A percentile compares a stretch with the other conserved stretches of the same genome.
phyloP scores from a whole-genome alignment of 169 alveolate genomes.

The Theileria equi region DNA sequence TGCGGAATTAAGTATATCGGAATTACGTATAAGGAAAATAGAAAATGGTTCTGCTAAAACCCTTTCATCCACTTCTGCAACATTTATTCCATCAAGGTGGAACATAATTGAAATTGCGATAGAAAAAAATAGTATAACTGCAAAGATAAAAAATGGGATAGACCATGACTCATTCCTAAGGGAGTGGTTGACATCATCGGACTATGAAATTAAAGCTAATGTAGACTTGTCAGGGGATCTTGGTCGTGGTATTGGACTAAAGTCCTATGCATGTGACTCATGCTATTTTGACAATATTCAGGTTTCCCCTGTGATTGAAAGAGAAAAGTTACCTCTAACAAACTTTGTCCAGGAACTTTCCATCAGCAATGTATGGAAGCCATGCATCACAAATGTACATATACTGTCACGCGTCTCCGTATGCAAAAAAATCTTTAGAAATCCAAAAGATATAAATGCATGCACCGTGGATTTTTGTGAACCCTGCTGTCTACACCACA shows the following conservation, averaged over 20 bases:
- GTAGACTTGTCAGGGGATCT: not conserved
- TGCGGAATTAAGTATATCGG: constrained; percentile 54
- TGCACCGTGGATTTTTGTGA: constrained; percentile 68
- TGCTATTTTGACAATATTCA: constrained; percentile 53
- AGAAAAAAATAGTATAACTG: constrained; percentile 23
- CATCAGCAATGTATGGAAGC: constrained; percentile 64
- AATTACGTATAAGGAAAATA: constrained; percentile 54
- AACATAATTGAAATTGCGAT: constrained; percentile 64
- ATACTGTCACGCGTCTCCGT: constrained; percentile 60
- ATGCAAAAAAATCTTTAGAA: constrained; percentile 65
- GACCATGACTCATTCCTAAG: constrained; percentile 42
- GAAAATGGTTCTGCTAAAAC: constrained; percentile 47
- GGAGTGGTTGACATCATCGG: constrained; percentile 23
- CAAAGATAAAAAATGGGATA: constrained; percentile 62
- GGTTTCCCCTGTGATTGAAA: constrained; percentile 12
- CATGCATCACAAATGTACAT: constrained; percentile 68
- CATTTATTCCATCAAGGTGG: constrained; percentile 46
- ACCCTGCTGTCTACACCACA: constrained; percentile 73
- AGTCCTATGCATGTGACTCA: constrained; percentile 52
- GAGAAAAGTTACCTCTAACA: constrained; percentile 16
- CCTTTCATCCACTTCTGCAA: constrained; percentile 43
- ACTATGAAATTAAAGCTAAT: constrained; percentile 28
- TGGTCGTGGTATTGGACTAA: constrained; percentile 29
- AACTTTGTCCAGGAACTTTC: constrained; percentile 36
- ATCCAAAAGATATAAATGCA: constrained; percentile 48